Evolutionary conservation across 2,329 filamentous ascomycete species (phyloP), one percentile per base, ranked within the genome.

Genomic region (Ramularia collo-cygni): DNA sequence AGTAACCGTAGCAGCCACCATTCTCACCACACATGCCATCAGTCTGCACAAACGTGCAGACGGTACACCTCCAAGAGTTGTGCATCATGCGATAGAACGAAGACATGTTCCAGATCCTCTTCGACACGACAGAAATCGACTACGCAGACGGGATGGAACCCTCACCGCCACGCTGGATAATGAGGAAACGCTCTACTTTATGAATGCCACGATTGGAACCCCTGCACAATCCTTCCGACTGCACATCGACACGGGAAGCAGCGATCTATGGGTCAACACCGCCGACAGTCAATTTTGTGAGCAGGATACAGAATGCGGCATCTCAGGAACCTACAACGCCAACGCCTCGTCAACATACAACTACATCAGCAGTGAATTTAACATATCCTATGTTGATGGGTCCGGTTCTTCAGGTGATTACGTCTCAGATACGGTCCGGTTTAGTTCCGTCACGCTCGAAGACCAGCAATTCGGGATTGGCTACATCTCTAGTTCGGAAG

Each of bases 341-440:
- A 82, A 84, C 58, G 63, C 70, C 1, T 94, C 87, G 0, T 86
- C 83, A 2, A 85, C 86, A 2, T 90, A 89, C 62, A 56, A 72
- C 24, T 87, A 81, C 57, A 63, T 94, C 39, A 80, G 79, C 47
- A 79, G 76, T 56, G 71, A 79, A 44, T 95, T 95, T 68, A 89
- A 90, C 65, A 94, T 95, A 48, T 79, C 80, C 1, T 95, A 95
- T 51, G 82, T 84, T 28, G 88, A 95, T 63, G 85, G 85, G 32
- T 84, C 84, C 0, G 78, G 79, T 4, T 84, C 87, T 1, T 61
- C 67, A 1, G 88, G 89, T 24, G 84, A 92, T 62, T 95, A 94
- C 60, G 85, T 78, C 2, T 79, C 75, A 4, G 89, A 95, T 57
- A 82, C 72, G 0, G 65, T 94, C 42, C 66, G 64, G 4, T 68